Evolutionary conservation across 805 yeast species (phyloP).

Genomic region (Diddensiella transvaalensis): DNA sequence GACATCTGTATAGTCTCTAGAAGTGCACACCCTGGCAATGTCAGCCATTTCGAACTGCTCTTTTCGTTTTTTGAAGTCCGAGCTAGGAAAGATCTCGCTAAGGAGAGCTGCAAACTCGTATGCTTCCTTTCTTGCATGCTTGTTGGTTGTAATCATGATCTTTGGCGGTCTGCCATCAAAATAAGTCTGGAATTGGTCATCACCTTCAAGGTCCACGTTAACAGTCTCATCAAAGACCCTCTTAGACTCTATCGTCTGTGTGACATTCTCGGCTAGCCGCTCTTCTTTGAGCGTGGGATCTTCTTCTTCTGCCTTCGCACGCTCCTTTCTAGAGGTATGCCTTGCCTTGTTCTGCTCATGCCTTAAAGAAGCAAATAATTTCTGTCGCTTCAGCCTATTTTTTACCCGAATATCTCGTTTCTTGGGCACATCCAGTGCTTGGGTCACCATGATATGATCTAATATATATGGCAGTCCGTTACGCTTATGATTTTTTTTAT

Average conservation of each 20-base stretch:
- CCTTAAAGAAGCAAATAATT: slow-evolving; percentile 67
- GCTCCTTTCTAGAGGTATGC: slow-evolving; percentile 70
- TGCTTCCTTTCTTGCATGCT: slow-evolving; percentile 78
- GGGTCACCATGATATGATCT: not conserved
- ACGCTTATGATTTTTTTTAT: no score
- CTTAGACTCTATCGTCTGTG: slow-evolving; percentile 79
- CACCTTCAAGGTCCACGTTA: slow-evolving; percentile 40
- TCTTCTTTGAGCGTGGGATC: slow-evolving; percentile 81
- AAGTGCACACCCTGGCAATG: slow-evolving; percentile 77
- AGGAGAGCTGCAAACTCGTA: slow-evolving; percentile 86
- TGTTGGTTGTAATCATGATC: slow-evolving; percentile 84
- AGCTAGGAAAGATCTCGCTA: slow-evolving; percentile 79
- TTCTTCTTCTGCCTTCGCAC: slow-evolving; percentile 82
- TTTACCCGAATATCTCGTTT: slow-evolving; percentile 3
- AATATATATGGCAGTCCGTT: no score
- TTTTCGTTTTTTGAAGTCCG: slow-evolving; percentile 83
- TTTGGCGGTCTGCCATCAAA: slow-evolving; percentile 70
- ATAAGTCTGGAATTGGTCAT: slow-evolving; percentile 53
- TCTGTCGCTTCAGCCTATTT: slow-evolving; percentile 77
- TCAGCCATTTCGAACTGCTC: slow-evolving; percentile 79
- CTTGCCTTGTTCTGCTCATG: slow-evolving; percentile 72
- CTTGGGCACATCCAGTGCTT: not conserved
- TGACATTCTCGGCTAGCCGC: slow-evolving; percentile 71
- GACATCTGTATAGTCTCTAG: slow-evolving; percentile 83
- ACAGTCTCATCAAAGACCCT: slow-evolving; percentile 87